Evolutionary conservation across 495 filamentous ascomycete species (phyloP), one percentile per base, ranked within the genome.

Genomic region (Aspergillus asperescens): DNA sequence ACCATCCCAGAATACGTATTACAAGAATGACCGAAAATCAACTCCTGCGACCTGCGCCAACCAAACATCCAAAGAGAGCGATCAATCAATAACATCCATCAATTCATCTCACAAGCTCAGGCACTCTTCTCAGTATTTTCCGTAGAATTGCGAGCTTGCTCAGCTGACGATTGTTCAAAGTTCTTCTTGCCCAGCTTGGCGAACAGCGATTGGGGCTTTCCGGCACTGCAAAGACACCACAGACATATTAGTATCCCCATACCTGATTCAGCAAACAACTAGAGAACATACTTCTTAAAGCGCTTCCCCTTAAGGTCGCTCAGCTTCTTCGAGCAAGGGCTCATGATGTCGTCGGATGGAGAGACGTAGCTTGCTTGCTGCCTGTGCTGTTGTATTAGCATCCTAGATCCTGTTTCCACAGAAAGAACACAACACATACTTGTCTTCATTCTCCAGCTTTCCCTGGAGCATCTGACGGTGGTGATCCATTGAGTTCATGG

Each of bases 331-430:
- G 88, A 90, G 69, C 89, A 91, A 13, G 91, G 91, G 54, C 86
- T 90, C 86, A 94, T 86, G 70, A 96, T 89, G 65, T 82, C 86
- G 63, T 96, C 91, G 9, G 88, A 93, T 0, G 91, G 91, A n/a
- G 88, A 93, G 63, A 95, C 74, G 71, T 94, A 96, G 52, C 79
- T 71, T 61, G 82, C 79, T 48, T 82, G 74, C 42, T 68, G 59
- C 19, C 74, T 76, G 48, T 29, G 27, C 7, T 2, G 1, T 46
- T 19, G 22, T n/a, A 28, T 46, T 31, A 42, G 38, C n/a, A 50
- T 15, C 22, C 32, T n/a, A n/a, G 23, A 31, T 44, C 4, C 23
- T 10, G 4, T 13, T 19, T 1, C 1, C 39, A 34, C 9, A 13
- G 29, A 16, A 31, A 10, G 44, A 13, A 44, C n/a, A 32, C 3